These are phyloP conservation scores for Candida anglica DNA, from an alignment of 805 yeast genomes.

Conservation along the genomic window DNA sequence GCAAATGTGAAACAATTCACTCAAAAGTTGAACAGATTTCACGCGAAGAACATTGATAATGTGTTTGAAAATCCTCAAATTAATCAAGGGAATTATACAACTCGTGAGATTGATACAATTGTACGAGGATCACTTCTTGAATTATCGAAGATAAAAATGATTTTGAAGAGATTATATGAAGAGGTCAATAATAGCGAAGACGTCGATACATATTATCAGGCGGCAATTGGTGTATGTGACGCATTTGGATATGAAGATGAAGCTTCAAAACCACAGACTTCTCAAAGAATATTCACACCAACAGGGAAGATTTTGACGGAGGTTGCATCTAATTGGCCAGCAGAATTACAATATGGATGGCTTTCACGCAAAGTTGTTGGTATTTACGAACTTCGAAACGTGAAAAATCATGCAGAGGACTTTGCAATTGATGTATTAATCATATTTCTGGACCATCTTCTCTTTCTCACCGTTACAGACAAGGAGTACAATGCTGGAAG, in stretches of 20 bases:
- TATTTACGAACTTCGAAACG: conserved; percentile 43
- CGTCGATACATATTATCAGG: conserved; percentile 42
- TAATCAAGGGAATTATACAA: conserved; percentile 25
- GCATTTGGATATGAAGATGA: conserved; percentile 66
- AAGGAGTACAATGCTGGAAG: conserved; percentile 26
- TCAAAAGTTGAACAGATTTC: conserved; percentile 44
- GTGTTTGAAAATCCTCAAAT: conserved; percentile 25
- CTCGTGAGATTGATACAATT: conserved; percentile 36
- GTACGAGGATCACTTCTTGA: conserved; percentile 65
- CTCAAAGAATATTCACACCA: conserved; percentile 71
- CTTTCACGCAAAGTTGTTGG: conserved; percentile 79
- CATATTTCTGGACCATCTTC: conserved; percentile 74
- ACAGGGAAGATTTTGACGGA: conserved; percentile 87
- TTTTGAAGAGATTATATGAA: conserved; percentile 57
- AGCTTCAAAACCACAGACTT: conserved; percentile 3
- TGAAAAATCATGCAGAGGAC: conserved; percentile 12
- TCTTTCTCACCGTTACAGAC: conserved; percentile 57
- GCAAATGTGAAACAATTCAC: conserved; percentile 77
- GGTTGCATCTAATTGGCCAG: conserved; percentile 83
- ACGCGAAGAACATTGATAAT: conserved; percentile 21
- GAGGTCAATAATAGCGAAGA: conserved; percentile 41
- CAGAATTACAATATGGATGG: conserved; percentile 86
- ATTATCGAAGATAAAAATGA: conserved; percentile 63
- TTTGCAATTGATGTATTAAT: conserved; percentile 50
- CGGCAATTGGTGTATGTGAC: conserved; percentile 64